These are phyloP conservation scores for Fusarium agapanthi DNA, from an alignment of 2,329 filamentous ascomycete species.

Conservation along the genomic window DNA sequence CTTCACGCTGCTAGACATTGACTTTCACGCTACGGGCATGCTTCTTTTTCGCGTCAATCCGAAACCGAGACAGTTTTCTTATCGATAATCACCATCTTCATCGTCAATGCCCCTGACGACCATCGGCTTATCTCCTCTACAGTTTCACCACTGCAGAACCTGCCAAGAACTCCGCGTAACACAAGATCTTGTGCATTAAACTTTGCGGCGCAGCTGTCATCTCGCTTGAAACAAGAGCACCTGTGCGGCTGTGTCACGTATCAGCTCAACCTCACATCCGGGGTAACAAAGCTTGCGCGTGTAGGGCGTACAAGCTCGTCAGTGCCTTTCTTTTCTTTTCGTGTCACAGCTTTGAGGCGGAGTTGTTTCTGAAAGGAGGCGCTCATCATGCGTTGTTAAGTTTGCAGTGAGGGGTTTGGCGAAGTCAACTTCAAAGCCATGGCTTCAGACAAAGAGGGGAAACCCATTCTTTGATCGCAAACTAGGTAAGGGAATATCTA, in stretches of 20 bases:
- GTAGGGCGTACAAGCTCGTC: not conserved
- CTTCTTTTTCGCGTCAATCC: not conserved
- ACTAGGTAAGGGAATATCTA: not conserved
- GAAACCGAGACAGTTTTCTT: not conserved
- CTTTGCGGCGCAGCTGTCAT: conserved; percentile 9
- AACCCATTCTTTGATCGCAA: not conserved
- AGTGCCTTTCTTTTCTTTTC: not conserved
- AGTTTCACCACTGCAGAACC: not conserved
- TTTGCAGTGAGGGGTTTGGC: not conserved
- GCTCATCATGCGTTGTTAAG: not conserved
- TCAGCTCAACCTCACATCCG: not conserved
- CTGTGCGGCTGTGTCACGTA: not conserved
- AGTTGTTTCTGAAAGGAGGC: not conserved
- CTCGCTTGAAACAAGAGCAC: conserved; percentile 24
- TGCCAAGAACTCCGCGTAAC: not conserved
- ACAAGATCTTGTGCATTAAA: not conserved
- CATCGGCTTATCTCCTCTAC: not conserved
- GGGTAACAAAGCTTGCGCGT: conserved; percentile 12
- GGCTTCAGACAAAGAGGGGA: not conserved
- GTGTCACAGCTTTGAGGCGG: not conserved
- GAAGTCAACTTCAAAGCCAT: not conserved
- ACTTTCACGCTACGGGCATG: not conserved
- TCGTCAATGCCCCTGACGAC: not conserved
- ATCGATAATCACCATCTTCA: not conserved
- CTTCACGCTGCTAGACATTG: not conserved